Conservation (phyloP, 2,329 filamentous ascomycete species). For the Trichoderma guizhouense region DNA sequence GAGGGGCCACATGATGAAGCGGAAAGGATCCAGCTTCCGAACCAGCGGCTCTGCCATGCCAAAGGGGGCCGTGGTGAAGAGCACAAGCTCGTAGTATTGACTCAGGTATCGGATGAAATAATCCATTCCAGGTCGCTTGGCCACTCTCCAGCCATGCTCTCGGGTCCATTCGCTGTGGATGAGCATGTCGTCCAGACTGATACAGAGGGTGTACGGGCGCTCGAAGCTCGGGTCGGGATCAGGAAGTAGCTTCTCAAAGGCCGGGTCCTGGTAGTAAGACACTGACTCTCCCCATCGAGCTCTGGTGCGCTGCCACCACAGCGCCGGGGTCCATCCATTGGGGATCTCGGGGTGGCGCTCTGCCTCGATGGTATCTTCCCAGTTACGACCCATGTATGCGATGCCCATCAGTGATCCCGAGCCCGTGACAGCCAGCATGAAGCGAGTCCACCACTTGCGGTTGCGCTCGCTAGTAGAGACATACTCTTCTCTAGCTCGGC, state of each 20-base stretch:
- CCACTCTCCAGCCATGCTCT: slow-evolving; percentile 91
- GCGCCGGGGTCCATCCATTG: slow-evolving; percentile 70
- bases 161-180: slow-evolving; percentile 93
- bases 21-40: slow-evolving; percentile 91
- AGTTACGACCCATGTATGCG: slow-evolving; percentile 81
- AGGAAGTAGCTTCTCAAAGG: slow-evolving; percentile 88
- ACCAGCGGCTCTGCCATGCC: slow-evolving; percentile 83
- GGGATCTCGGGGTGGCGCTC: slow-evolving; percentile 66
- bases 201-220: slow-evolving; percentile 85
- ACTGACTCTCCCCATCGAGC: slow-evolving; percentile 73
- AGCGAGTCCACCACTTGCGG: slow-evolving; percentile 71
- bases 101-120: slow-evolving; percentile 96
- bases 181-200: slow-evolving; percentile 90
- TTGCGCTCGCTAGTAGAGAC: slow-evolving; percentile 86
- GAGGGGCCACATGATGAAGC: slow-evolving; percentile 90
- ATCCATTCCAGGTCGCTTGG: slow-evolving; percentile 91
- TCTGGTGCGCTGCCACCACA: slow-evolving; percentile 78
- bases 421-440: slow-evolving; percentile 63
- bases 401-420: slow-evolving; percentile 55
- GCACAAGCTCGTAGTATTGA: slow-evolving; percentile 96
- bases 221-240: slow-evolving; percentile 75
- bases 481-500: slow-evolving; percentile 65
- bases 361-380: slow-evolving; percentile 78
- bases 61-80: slow-evolving; percentile 87
- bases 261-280: slow-evolving; percentile 92